Evolutionary conservation across 1,284 basidiomycete species (phyloP), one percentile per base, ranked within the genome.

Genomic region (Moesziomyces sp.): DNA sequence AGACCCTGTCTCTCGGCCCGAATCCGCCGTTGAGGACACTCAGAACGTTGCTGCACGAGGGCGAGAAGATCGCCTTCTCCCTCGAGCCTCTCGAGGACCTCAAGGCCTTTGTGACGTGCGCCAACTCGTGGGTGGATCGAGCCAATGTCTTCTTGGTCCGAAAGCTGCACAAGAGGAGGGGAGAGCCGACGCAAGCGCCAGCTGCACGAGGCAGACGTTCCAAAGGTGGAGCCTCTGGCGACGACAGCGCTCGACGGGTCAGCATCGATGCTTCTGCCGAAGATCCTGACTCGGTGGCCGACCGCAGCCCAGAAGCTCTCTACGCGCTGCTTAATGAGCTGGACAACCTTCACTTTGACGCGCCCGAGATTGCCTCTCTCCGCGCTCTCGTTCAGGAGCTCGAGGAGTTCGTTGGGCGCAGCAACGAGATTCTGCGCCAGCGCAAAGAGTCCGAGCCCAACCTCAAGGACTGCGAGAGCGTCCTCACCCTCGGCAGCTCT

Each of bases 41-140:
- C 58, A 89, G 91, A 30, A 89, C 91, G 7, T 86, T 96, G 18
- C 87, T 93, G 24, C 88, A 91, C 0, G 94, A 97, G 83, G 94
- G 92, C 21, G 93, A 97, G 75, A 90, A 90, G 59, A 93, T 96
- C 80, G 90, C 89, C 50, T 89, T 90, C 80, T 87, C 88, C 24
- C 87, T 97, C 19, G 87, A 89, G 2, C 93, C 94, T 82, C 87
- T 95, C 49, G 85, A 86, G 21, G 86, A 89, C 48, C 88, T 97
- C 47, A 89, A 90, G 49, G 91, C 89, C 80, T 93, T 93, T 81
- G 91, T 97, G 52, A 87, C 85, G 44, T 88, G 89, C 62, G 94
- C 92, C 24, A 92, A 90, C 75, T 90, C 91, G 68, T 96, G 94
- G 93, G 87, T 94, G 5, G 85, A 82, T n/a, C 90, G 92, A 53